Conservation (phyloP, 352 stramenopile genomes). For the Aphanomyces stellatus region DNA sequence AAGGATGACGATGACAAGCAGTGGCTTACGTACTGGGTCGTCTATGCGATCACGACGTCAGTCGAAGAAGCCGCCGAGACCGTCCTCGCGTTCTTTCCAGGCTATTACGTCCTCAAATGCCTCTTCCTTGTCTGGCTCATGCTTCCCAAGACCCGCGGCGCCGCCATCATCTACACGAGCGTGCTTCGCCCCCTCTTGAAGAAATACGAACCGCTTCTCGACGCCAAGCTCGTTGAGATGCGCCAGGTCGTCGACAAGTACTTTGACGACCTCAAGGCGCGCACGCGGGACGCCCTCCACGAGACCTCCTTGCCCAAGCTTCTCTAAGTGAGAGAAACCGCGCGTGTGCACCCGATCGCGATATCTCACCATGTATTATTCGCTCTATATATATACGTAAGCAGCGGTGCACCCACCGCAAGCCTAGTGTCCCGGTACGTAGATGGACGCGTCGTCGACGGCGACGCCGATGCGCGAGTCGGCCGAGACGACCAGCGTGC, state of each 20-base stretch:
- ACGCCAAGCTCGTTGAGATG: neutral
- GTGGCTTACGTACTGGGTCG: conserved; percentile 97
- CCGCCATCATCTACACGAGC: conserved; percentile 93
- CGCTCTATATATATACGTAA: no score
- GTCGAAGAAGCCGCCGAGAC: conserved; percentile 94
- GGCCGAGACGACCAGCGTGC: conserved; percentile 37
- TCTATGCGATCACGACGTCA: conserved; percentile 96
- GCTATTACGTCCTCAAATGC: conserved; percentile 98
- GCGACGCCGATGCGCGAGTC: conserved; percentile 38
- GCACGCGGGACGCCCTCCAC: neutral
- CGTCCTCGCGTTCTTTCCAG: conserved; percentile 96
- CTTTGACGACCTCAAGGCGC: neutral
- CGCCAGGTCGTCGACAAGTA: neutral
- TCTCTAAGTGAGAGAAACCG: neutral
- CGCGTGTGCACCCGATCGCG: no score
- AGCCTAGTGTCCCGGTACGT: no score
- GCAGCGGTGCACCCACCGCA: no score
- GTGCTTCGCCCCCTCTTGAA: conserved; percentile 87
- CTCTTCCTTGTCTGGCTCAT: conserved; percentile 97
- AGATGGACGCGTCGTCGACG: neutral
- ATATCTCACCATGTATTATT: no score
- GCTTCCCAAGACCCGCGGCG: conserved; percentile 91
- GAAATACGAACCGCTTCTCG: conserved; percentile 38
- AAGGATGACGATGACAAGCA: conserved; percentile 75
- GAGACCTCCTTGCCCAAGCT: no score